Evolutionary conservation across 2,329 filamentous ascomycete species (phyloP).

Genomic region (Clonostachys rhizophaga): DNA sequence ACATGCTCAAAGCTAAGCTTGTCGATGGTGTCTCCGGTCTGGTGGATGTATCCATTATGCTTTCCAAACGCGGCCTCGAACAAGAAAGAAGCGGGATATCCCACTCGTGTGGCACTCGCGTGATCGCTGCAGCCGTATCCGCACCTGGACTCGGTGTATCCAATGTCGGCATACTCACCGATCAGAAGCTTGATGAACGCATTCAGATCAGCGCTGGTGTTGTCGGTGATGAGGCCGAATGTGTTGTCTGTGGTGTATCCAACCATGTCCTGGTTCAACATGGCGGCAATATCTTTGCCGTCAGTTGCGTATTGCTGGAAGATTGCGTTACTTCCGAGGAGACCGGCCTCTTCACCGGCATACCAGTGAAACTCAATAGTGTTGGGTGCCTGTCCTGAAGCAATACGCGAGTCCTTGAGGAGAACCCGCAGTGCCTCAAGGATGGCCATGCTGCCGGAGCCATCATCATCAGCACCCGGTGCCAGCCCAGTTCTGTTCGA

Average conservation of each 20-base stretch:
- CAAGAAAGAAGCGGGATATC: too few relatives aligned
- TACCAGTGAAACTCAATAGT: slow-evolving; percentile 51
- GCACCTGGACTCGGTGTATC: slow-evolving; percentile 25
- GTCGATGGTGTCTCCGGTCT: too few relatives aligned
- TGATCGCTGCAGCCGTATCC: slow-evolving; percentile 42
- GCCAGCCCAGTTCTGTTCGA: slow-evolving; percentile 26
- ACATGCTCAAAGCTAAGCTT: too few relatives aligned
- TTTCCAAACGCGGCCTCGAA: too few relatives aligned
- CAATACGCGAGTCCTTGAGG: slow-evolving; percentile 16
- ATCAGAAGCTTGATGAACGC: slow-evolving; percentile 25
- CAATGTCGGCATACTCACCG: slow-evolving; percentile 18
- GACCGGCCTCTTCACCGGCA: slow-evolving; percentile 40
- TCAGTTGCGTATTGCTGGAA: slow-evolving; percentile 32
- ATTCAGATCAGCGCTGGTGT: slow-evolving; percentile 33
- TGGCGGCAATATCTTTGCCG: slow-evolving; percentile 32
- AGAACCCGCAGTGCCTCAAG: slow-evolving; percentile 43
- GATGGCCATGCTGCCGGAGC: slow-evolving; percentile 37
- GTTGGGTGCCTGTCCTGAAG: slow-evolving; percentile 31
- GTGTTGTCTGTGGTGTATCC: slow-evolving; percentile 38
- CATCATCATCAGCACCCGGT: slow-evolving; percentile 46
- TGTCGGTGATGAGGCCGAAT: slow-evolving; percentile 38
- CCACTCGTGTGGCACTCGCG: slow-evolving; percentile 11
- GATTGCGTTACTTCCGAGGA: slow-evolving; percentile 37
- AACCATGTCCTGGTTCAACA: slow-evolving; percentile 47
- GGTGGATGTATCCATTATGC: too few relatives aligned